Conservation (phyloP, 2,329 filamentous ascomycete species). For the Thelonectria rubi region DNA sequence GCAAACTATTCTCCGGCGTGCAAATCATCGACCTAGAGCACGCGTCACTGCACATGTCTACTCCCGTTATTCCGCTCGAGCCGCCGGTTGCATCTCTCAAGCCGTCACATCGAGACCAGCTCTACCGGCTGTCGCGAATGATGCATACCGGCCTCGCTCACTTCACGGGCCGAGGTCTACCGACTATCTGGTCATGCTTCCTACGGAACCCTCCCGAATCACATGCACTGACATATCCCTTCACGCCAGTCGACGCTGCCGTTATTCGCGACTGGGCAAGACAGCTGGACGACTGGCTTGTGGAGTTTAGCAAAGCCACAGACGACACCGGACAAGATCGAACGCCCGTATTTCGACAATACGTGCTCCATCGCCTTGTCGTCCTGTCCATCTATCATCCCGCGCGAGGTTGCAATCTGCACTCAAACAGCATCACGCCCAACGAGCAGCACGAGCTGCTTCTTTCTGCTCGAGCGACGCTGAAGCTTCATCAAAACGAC, state of each 20-base stretch:
- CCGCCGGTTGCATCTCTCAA: conserved; percentile 50
- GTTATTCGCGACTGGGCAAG: conserved; percentile 19
- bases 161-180: conserved; percentile 53
- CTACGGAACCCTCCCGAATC: not conserved
- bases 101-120: conserved; percentile 50
- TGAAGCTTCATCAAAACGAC: conserved; percentile 16
- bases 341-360: conserved; percentile 12
- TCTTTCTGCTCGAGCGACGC: conserved; percentile 13
- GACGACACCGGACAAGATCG: conserved; percentile 5
- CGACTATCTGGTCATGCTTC: conserved; percentile 55
- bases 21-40: conserved; percentile 56
- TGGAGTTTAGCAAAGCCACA: conserved; percentile 10
- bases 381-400: conserved; percentile 19
- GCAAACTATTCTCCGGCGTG: conserved; percentile 49
- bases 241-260: conserved; percentile 13
- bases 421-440: conserved; percentile 12
- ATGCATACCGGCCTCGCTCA: conserved; percentile 55
- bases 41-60: conserved; percentile 53
- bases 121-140: conserved; percentile 54
- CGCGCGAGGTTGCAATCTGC: conserved; percentile 12
- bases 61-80: conserved; percentile 52
- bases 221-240: not conserved
- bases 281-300: conserved; percentile 18
- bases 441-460: conserved; percentile 19
- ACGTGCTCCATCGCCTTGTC: conserved; percentile 11